Evolutionary conservation across 768 basidiomycete genomes (phyloP), one percentile per base, ranked within the genome.

Genomic region (Boletus subparvulus): DNA sequence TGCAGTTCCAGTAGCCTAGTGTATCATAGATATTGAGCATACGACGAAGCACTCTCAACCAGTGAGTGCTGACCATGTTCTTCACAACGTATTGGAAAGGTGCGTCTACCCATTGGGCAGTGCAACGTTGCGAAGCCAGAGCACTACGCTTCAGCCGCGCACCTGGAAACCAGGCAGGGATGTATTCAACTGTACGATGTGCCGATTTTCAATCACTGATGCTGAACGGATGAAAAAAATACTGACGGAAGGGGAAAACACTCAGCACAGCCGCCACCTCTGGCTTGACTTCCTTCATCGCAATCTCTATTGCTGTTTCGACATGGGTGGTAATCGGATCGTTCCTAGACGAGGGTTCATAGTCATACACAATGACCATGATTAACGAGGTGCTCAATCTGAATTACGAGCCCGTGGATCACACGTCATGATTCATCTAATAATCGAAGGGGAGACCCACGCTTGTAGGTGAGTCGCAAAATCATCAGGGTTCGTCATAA

Each of bases 401-500:
- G 17, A 32, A 50, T 28, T 28, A 33, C 1, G 17, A 26, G 24
- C 5, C 7, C 17, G 13, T 37, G 40, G 6, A 16, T 30, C 14
- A 46, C 13, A 47, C 12, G n/a, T 5, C 3, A 19, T 21, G 16
- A 49, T 26, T 8, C 17, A 28, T 40, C 39, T 43, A n/a, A 43
- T 12, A 30, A n/a, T 24, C n/a, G 21, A n/a, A 11, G 16, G 32
- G 17, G 5, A 17, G 2, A 50, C 61, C 19, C 33, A 67, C 58
- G 61, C 30, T 44, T 64, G 47, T 6, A 60, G 21, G 53, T 72
- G 69, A 21, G 46, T 32, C 19, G 21, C 3, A 50, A 65, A 67
- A 19, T 65, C 56, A 13, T 50, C 65, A 8, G 70, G 64, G 28
- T 50, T 60, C 0, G 30, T 30, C 5, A 71, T 56, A n/a, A 77